phyloP scores from a whole-genome alignment of 768 basidiomycete genomes.

The Psilocybe cyanescens region DNA sequence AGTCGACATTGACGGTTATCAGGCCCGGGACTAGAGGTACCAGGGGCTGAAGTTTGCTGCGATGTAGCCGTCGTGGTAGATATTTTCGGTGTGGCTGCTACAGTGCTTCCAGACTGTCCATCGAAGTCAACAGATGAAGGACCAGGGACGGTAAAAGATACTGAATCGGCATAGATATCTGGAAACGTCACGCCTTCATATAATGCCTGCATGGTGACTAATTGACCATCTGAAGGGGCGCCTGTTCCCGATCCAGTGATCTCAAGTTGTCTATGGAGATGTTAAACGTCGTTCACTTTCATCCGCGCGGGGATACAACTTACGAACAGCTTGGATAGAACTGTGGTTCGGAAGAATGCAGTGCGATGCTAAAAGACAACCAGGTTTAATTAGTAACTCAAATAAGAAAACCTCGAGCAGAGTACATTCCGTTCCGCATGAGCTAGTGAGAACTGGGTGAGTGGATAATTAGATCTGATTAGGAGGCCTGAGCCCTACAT shows the following conservation, averaged over 20 bases:
- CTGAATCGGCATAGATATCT: constrained; percentile 37
- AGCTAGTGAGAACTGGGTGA: constrained; percentile 32
- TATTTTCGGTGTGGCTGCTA: neutral
- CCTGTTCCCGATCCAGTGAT: constrained; percentile 41
- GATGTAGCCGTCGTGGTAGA: neutral
- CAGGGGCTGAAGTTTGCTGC: constrained; percentile 1
- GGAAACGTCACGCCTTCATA: constrained; percentile 38
- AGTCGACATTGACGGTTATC: constrained; percentile 28
- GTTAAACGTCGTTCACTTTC: constrained; percentile 8
- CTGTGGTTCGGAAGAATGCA: constrained; percentile 48
- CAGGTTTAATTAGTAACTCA: constrained; percentile 4
- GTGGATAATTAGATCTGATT: neutral
- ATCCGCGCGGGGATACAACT: constrained; percentile 25
- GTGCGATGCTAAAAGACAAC: constrained; percentile 38
- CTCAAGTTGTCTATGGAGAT: constrained; percentile 33
- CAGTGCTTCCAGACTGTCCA: constrained; percentile 15
- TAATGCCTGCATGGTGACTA: constrained; percentile 38
- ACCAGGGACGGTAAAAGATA: constrained; percentile 39
- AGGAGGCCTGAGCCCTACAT: constrained; percentile 38
- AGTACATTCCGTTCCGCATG: constrained; percentile 53
- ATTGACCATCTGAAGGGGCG: constrained; percentile 34
- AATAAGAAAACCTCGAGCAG: constrained; percentile 2
- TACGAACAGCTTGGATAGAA: constrained; percentile 55
- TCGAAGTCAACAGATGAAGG: constrained; percentile 36
- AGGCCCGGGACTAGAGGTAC: constrained; percentile 17